Percentiles rank a stretch among this genome's conserved stretches.
Evolutionary conservation across 106 monocot genomes (phyloP).

Genomic region (Dioscorea alata): DNA sequence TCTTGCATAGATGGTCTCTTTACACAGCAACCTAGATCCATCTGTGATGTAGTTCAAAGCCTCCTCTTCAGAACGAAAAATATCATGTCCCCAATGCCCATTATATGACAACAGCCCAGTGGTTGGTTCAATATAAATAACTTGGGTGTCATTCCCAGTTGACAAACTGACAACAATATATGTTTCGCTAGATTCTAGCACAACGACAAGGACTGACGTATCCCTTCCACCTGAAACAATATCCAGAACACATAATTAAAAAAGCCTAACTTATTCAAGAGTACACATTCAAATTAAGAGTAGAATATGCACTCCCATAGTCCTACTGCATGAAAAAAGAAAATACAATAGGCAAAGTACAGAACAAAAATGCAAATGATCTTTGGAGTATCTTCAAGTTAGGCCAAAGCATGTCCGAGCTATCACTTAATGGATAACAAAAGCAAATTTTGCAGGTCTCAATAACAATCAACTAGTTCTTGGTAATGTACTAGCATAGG

Average conservation of each 20-base stretch:
- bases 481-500: no score
- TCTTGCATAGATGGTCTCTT: conserved; percentile 55
- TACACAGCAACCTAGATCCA: conserved; percentile 58
- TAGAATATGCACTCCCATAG: background rate
- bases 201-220: conserved; percentile 65
- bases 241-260: background rate
- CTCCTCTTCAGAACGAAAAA: conserved; percentile 67
- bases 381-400: background rate
- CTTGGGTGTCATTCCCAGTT: conserved; percentile 71
- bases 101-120: conserved; percentile 60
- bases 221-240: conserved; percentile 46
- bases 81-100: conserved; percentile 57
- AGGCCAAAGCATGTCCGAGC: background rate
- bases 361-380: background rate
- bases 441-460: no score
- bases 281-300: background rate
- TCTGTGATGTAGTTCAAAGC: conserved; percentile 78
- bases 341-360: background rate
- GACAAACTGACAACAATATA: conserved; percentile 85
- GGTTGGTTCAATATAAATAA: conserved; percentile 88
- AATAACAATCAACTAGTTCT: no score
- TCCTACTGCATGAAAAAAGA: background rate
- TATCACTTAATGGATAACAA: no score
- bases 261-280: background rate
- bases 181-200: conserved; percentile 75